Percentiles rank a stretch among this genome's conserved stretches.
Evolutionary conservation across 164 flowering plant genomes (phyloP).

Genomic region (Cinnamomum chago): DNA sequence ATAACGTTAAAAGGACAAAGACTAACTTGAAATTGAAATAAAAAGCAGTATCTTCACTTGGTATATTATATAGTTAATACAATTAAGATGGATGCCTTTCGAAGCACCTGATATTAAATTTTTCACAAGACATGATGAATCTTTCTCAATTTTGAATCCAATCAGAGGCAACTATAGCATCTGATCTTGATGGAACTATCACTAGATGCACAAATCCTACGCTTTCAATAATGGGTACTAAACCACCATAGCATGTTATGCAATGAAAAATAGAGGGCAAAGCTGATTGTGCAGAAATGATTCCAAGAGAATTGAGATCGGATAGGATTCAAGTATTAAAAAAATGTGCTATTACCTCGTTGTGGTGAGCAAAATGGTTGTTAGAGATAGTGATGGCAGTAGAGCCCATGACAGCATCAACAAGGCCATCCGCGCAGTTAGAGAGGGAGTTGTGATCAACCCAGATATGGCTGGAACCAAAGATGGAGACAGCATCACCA

Average conservation of each 20-base stretch:
- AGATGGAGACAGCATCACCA: constrained; percentile 75
- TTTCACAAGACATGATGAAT: too few species aligned
- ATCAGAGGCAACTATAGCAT: not conserved
- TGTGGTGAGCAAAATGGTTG: constrained; percentile 87
- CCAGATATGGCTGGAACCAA: constrained; percentile 92
- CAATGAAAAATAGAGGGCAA: not conserved
- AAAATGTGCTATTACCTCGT: constrained; percentile 51
- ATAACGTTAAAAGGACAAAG: too few species aligned
- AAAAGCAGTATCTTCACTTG: too few species aligned
- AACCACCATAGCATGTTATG: not conserved
- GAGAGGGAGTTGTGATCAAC: constrained; percentile 90
- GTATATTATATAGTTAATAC: too few species aligned
- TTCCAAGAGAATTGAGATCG: not conserved
- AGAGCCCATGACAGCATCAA: constrained; percentile 96
- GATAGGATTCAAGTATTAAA: not conserved
- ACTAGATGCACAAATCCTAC: not conserved
- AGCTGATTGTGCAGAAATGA: not conserved
- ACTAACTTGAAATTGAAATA: too few species aligned
- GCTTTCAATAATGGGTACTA: not conserved
- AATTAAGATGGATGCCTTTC: too few species aligned
- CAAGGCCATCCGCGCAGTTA: constrained; percentile 89
- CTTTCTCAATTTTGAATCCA: not conserved
- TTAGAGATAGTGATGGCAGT: constrained; percentile 93
- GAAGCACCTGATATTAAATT: too few species aligned
- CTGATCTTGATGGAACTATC: not conserved